Base-by-base conservation (phyloP, 805 yeast genomes). In the Metschnikowia gelsemii region DNA sequence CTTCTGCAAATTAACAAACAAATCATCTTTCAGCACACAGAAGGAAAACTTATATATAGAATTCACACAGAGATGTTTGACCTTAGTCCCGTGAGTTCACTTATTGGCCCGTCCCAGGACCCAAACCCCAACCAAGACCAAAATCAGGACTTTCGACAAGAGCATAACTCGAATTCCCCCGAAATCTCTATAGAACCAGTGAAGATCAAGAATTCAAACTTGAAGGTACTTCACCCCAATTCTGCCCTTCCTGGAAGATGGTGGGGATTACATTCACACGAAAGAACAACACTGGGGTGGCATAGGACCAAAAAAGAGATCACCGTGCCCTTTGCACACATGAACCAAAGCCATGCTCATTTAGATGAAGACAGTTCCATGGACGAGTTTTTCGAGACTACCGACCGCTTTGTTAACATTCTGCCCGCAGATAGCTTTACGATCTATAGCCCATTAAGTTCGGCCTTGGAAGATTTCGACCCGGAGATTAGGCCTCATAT, bases 401-500 rank as follows among this genome's bases (percentile, higher is more conserved):
- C 35, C 6, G 50, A 46, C 8, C 32, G 21, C 6, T 21, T 42
- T 9, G 26, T 22, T 4, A 43, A 29, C 5, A 18, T 32, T 17
- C 35, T 11, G 20, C 32, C 18, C 8, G 9, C 25, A 13, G 33
- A 38, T 3, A 26, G 31, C 8, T 23, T 27, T 5, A 19, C 43
- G 3, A 33, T 14, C 6, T 35, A 38, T 30, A 34, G 23, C 23
- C 46, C 40, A 1, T 39, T 46, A 35, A 46, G 45, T 27, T 35
- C 46, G 4, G 46, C 43, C 7, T 25, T 35, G 26, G 43, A 43
- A 13, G 50, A 46, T 21, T 40, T 46, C 13, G 41, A 43, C 20
- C 41, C 50, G 3, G 37, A 37, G 16, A 26, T 44, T 27, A 39
- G 23, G 40, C 50, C 55, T 2, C 56, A 50, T 33, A 52, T 52